These are phyloP conservation scores for Diddensiella santjacobensis DNA, from an alignment of 805 yeast species.

Conservation along the genomic window DNA sequence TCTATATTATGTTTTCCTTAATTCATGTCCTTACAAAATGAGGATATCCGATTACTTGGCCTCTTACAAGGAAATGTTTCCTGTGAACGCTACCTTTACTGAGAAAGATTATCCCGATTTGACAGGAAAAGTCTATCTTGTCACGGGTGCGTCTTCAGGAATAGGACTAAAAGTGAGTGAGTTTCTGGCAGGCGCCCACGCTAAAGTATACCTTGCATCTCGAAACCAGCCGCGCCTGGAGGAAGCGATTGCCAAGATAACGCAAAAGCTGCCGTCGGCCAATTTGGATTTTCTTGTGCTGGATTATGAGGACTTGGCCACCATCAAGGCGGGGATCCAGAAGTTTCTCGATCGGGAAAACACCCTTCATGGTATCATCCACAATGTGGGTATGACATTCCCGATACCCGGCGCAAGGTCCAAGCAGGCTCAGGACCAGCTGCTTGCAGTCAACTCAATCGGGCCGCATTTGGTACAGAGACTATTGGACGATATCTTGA, in stretches of 20 bases:
- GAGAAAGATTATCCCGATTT: conserved; percentile 32
- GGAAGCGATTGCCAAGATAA: conserved; percentile 31
- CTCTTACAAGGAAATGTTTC: conserved; percentile 3
- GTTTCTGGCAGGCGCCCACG: conserved; percentile 32
- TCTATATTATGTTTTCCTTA: too few species aligned
- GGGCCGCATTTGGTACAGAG: conserved; percentile 45
- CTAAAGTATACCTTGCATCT: conserved; percentile 38
- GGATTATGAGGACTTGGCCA: conserved; percentile 38
- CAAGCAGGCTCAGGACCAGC: conserved; percentile 44
- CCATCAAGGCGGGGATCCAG: conserved; percentile 39
- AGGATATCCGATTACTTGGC: background rate
- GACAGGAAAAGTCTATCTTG: conserved; percentile 26
- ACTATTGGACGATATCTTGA: conserved; percentile 37
- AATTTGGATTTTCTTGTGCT: conserved; percentile 17
- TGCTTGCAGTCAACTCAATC: conserved; percentile 45
- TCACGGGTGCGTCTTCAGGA: conserved; percentile 18
- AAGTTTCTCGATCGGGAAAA: conserved; percentile 28
- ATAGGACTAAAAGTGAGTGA: conserved; percentile 35
- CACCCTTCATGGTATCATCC: conserved; percentile 37
- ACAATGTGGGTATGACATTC: conserved; percentile 45
- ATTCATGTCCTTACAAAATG: too few species aligned
- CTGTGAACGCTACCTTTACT: conserved; percentile 26
- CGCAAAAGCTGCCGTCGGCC: conserved; percentile 23
- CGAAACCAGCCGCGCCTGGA: conserved; percentile 36
- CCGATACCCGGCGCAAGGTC: conserved; percentile 37